Evolutionary conservation across 106 monocot species (phyloP).

Genomic region (Dendrobium catenatum): DNA sequence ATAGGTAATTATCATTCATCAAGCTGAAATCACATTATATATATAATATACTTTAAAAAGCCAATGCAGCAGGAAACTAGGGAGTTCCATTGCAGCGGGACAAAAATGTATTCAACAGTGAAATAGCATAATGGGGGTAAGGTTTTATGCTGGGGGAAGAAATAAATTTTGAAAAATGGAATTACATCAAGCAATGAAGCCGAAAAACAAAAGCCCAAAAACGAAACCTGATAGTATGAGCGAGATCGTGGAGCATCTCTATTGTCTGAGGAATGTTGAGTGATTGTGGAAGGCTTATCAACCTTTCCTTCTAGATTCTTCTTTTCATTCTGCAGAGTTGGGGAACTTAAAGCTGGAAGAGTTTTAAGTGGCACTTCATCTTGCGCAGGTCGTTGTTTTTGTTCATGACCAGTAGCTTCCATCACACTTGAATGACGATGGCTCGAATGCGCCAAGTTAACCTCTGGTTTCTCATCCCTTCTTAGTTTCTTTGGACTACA

Average conservation of each 20-base stretch:
- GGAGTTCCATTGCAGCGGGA: neutral
- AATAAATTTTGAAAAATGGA: neutral
- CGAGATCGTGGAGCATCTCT: slow-evolving; percentile 25
- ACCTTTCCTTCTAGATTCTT: slow-evolving; percentile 14
- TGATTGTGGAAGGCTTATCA: slow-evolving; percentile 20
- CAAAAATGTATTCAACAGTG: neutral
- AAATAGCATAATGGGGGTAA: neutral
- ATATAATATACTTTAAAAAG: neutral
- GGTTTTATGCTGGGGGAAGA: neutral
- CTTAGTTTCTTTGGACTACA: slow-evolving; percentile 36
- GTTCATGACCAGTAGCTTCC: slow-evolving; percentile 19
- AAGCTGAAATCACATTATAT: neutral
- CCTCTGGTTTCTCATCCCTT: slow-evolving; percentile 36
- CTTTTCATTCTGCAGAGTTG: slow-evolving; percentile 11
- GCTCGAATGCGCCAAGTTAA: slow-evolving; percentile 20
- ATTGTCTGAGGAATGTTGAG: slow-evolving; percentile 28
- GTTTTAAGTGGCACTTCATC: slow-evolving; percentile 28
- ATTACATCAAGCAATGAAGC: slow-evolving; percentile 2
- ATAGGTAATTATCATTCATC: neutral
- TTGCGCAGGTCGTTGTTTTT: slow-evolving; percentile 22
- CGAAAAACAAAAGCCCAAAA: neutral
- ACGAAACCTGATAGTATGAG: slow-evolving; percentile 37
- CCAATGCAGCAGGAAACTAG: neutral
- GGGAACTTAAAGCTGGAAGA: slow-evolving; percentile 13
- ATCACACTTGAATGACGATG: slow-evolving; percentile 14